Percentiles rank a stretch among this genome's conserved stretches.
Conservation (phyloP, 768 basidiomycete species). For the Lanmaoa rubissima region DNA sequence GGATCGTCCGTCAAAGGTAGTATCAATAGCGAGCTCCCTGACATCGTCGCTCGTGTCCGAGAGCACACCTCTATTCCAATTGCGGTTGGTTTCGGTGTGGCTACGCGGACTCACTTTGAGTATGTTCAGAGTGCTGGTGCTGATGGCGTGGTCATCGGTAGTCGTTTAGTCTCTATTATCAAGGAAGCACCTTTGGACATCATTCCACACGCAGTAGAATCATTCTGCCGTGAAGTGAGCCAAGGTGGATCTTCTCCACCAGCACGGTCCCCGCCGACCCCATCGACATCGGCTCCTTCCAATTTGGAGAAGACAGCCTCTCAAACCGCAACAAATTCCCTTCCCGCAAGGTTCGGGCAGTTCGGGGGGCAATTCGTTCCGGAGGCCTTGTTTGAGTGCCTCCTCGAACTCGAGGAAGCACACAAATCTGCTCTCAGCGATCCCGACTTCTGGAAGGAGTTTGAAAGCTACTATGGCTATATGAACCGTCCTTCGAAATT, state of each 20-base stretch:
- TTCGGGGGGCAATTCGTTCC: slow-evolving; percentile 99
- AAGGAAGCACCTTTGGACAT: slow-evolving; percentile 55
- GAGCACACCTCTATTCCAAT: slow-evolving; percentile 77
- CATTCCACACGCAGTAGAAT: slow-evolving; percentile 55
- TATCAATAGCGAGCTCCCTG: slow-evolving; percentile 76
- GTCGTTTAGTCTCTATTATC: slow-evolving; percentile 78
- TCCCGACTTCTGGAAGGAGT: slow-evolving; percentile 91
- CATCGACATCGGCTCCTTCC: background rate
- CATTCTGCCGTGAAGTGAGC: slow-evolving; percentile 71
- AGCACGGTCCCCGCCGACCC: background rate
- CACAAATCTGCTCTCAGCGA: slow-evolving; percentile 86
- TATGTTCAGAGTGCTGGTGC: slow-evolving; percentile 84
- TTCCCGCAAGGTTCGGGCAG: slow-evolving; percentile 87
- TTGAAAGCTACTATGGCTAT: slow-evolving; percentile 82
- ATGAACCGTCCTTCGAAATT: slow-evolving; percentile 93
- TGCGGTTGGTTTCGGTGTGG: slow-evolving; percentile 96
- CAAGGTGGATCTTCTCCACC: slow-evolving; percentile 36
- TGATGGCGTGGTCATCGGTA: slow-evolving; percentile 94
- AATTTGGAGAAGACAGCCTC: slow-evolving; percentile 7
- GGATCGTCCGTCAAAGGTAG: slow-evolving; percentile 77
- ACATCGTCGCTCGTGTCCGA: slow-evolving; percentile 81
- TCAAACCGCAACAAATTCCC: slow-evolving; percentile 39
- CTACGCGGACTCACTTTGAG: slow-evolving; percentile 86
- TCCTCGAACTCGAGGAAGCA: slow-evolving; percentile 86
- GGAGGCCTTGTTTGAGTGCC: slow-evolving; percentile 90